Base-by-base conservation (phyloP, 2,329 filamentous ascomycete genomes). In the Sporothrix protearum region DNA sequence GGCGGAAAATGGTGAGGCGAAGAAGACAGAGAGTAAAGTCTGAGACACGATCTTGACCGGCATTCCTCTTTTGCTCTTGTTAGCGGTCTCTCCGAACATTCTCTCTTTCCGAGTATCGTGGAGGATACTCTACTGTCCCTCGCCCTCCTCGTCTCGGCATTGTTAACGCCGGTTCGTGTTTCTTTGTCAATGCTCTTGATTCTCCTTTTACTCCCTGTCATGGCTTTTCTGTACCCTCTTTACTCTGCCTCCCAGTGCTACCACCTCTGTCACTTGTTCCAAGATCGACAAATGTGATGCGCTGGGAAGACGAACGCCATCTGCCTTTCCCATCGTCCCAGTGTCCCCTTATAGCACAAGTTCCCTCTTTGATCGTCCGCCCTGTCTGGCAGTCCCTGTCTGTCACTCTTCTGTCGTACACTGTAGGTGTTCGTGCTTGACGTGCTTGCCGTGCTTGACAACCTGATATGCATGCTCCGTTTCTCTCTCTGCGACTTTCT, bases 131-230 rank as follows among this genome's bases (percentile, higher is more conserved):
- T 19, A 61, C 6, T 30, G 10, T 10, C 39, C 49, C 7, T 51
- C 25, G 6, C 16, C 12, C 12, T 25, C 49, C 22, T 7, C 36
- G n/a, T 39, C 10, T 67, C 63, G 42, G 63, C 42, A 67, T 67
- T 42, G 42, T 67, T 25, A 51, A 67, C 39, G 42, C 63, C 63
- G 63, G 63, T 25, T 49, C 63, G 39, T 67, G 63, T 67, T 67
- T 67, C 42, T 67, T 49, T 16, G 22, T 36, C 53, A n/a, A 22
- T 25, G 14, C 53, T 14, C 53, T 22, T 39, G 16, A 14, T 45
- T 42, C 59, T 45, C 57, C 57, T 12, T 61, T 22, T 59, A 22
- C 57, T 61, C 57, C 57, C 30, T 30, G 22, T 16, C 51, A 12
- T 55, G 39, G 39, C 30, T n/a, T 39, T 39, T 7, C 8, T 33